Conservation (phyloP, 306 rosid species). For the Acacia confusa region DNA sequence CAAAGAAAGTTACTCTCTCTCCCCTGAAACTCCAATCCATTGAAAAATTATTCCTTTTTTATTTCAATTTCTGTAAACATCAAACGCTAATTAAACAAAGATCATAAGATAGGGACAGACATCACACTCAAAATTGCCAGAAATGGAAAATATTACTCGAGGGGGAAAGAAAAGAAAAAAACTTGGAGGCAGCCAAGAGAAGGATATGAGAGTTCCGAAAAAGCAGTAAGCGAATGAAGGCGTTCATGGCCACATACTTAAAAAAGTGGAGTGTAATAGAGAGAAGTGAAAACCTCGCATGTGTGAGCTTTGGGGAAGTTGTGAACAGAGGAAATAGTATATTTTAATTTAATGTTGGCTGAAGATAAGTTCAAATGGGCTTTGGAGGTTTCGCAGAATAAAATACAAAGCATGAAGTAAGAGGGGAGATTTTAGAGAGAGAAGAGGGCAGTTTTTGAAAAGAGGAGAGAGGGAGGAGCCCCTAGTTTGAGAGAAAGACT, state of each 20-base stretch:
- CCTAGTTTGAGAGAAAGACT: constrained; percentile 47
- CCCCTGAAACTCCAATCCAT: constrained; percentile 19
- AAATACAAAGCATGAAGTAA: constrained; percentile 30
- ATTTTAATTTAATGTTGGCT: background rate
- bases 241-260: constrained; percentile 18
- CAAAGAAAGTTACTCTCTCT: constrained; percentile 47
- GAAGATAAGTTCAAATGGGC: constrained; percentile 59
- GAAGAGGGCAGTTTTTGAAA: constrained; percentile 41
- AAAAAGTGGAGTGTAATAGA: background rate
- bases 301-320: constrained; percentile 48
- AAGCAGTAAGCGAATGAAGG: constrained; percentile 43
- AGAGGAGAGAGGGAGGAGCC: constrained; percentile 30
- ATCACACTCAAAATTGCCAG: background rate
- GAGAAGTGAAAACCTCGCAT: constrained; percentile 22
- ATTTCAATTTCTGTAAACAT: constrained; percentile 20
- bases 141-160: background rate
- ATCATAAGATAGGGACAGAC: background rate
- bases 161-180: background rate
- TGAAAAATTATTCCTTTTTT: background rate
- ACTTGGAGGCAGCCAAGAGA: background rate
- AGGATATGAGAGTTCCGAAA: constrained; percentile 23
- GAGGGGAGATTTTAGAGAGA: constrained; percentile 35
- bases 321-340: background rate
- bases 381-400: constrained; percentile 27
- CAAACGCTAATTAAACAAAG: constrained; percentile 29